Evolutionary conservation across 805 yeast genomes (phyloP).

Genomic region (Wickerhamiella bombiphila): DNA sequence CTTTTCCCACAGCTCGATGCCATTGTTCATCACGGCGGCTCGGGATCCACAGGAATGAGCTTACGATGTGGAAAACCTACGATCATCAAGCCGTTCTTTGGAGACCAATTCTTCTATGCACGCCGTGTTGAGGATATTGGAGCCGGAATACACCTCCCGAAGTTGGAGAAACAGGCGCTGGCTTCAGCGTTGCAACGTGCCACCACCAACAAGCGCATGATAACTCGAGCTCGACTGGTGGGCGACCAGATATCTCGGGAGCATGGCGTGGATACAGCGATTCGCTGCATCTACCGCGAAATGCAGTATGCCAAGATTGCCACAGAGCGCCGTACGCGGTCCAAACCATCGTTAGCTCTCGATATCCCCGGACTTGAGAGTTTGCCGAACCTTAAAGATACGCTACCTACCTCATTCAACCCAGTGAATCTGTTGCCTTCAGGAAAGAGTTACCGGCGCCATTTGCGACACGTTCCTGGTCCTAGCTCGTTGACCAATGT

Average conservation of each 20-base stretch:
- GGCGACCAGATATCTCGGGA: slow-evolving; percentile 57
- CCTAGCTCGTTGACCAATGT: too few species aligned
- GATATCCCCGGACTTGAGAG: too few species aligned
- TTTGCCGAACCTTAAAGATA: too few species aligned
- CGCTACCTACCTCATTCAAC: too few species aligned
- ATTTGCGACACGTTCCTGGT: too few species aligned
- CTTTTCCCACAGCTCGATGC: slow-evolving; percentile 77
- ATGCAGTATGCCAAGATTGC: slow-evolving; percentile 41
- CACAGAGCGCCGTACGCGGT: slow-evolving; percentile 7
- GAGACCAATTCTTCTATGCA: slow-evolving; percentile 91
- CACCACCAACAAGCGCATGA: slow-evolving; percentile 49
- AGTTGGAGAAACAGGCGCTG: slow-evolving; percentile 49
- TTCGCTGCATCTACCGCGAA: slow-evolving; percentile 63
- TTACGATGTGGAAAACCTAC: slow-evolving; percentile 79
- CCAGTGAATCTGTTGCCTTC: too few species aligned
- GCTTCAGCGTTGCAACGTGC: slow-evolving; percentile 56
- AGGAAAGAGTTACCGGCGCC: too few species aligned
- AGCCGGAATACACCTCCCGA: slow-evolving; percentile 57
- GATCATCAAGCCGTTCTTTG: slow-evolving; percentile 85
- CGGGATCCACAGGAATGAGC: slow-evolving; percentile 92
- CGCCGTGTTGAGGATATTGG: slow-evolving; percentile 78
- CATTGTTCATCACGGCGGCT: slow-evolving; percentile 95
- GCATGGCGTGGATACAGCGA: slow-evolving; percentile 66
- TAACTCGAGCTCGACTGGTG: slow-evolving; percentile 47
- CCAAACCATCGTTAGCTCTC: background rate